phyloP scores from a whole-genome alignment of 2,329 filamentous ascomycete genomes.

The Orbilia ellipsospora region DNA sequence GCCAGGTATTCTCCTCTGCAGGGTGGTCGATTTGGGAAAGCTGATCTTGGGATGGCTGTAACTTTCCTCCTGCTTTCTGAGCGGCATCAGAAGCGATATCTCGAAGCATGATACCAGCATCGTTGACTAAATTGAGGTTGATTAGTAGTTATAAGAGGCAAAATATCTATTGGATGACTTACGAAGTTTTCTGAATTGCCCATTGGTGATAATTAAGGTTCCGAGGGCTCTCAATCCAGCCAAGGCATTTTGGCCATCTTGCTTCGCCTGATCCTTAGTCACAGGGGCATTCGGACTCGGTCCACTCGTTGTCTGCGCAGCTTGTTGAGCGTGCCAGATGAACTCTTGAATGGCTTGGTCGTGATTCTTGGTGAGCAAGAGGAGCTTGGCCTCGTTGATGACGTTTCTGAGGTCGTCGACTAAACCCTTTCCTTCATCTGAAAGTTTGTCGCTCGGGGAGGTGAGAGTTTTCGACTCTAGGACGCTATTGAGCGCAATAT shows the following conservation, averaged over 20 bases:
- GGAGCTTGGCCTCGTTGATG: conserved; percentile 82
- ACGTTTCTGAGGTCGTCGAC: conserved; percentile 81
- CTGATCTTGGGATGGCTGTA: conserved; percentile 82
- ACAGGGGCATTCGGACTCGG: conserved; percentile 68
- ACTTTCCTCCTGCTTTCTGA: conserved; percentile 76
- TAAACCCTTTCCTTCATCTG: conserved; percentile 81
- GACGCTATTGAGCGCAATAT: conserved; percentile 90
- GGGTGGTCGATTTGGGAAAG: conserved; percentile 82
- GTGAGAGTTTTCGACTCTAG: conserved; percentile 76
- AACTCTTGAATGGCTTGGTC: conserved; percentile 96
- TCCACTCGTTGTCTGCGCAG: conserved; percentile 68
- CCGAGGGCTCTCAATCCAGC: conserved; percentile 89
- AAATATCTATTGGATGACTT: conserved; percentile 61
- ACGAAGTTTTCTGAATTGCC: conserved; percentile 92
- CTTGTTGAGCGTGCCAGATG: conserved; percentile 88
- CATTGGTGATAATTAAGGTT: conserved; percentile 90
- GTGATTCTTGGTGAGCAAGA: conserved; percentile 92
- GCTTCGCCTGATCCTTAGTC: conserved; percentile 79
- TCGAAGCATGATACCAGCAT: conserved; percentile 81
- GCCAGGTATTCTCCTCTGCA: conserved; percentile 92
- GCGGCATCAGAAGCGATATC: conserved; percentile 94
- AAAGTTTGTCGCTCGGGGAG: conserved; percentile 78
- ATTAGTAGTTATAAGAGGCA: background rate
- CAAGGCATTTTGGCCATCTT: conserved; percentile 84
- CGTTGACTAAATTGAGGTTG: conserved; percentile 68